Percentiles rank a stretch among this genome's conserved stretches.
Evolutionary conservation across 495 filamentous ascomycete species (phyloP).

Genomic region (Xylaria scruposa): DNA sequence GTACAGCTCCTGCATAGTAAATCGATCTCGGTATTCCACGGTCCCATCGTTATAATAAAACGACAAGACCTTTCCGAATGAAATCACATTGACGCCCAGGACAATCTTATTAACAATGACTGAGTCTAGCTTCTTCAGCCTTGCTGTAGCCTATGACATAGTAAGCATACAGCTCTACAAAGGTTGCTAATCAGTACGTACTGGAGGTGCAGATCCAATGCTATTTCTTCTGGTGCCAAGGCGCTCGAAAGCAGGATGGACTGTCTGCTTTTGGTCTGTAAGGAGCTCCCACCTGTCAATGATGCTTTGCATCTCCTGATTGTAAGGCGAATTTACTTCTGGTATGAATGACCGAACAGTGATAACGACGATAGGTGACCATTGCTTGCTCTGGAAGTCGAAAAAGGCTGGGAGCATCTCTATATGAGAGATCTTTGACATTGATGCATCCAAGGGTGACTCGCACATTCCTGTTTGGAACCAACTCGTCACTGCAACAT

Average conservation of each 20-base stretch:
- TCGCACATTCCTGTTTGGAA: slow-evolving; percentile 49
- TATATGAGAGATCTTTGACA: slow-evolving; percentile 67
- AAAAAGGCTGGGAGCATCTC: slow-evolving; percentile 67
- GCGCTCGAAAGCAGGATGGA: slow-evolving; percentile 79
- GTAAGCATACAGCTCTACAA: slow-evolving; percentile 25
- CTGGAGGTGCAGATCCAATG: slow-evolving; percentile 50
- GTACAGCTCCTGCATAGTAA: slow-evolving; percentile 69
- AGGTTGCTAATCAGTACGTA: slow-evolving; percentile 29
- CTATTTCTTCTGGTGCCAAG: slow-evolving; percentile 68
- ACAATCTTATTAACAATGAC: slow-evolving; percentile 69
- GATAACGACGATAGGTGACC: slow-evolving; percentile 66
- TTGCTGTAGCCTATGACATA: slow-evolving; percentile 57
- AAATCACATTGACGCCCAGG: slow-evolving; percentile 68
- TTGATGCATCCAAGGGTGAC: slow-evolving; percentile 58
- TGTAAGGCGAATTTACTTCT: slow-evolving; percentile 57
- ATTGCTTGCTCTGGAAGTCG: slow-evolving; percentile 56
- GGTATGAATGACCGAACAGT: slow-evolving; percentile 73
- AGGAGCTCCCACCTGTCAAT: slow-evolving; percentile 82
- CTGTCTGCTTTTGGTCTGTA: slow-evolving; percentile 58
- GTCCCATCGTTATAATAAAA: slow-evolving; percentile 78
- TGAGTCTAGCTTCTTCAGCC: slow-evolving; percentile 71
- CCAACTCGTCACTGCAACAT: slow-evolving; percentile 59
- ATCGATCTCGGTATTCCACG: slow-evolving; percentile 76
- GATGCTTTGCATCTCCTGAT: slow-evolving; percentile 68
- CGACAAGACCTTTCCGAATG: slow-evolving; percentile 70